Percentiles rank a stretch among this genome's conserved stretches.
Evolutionary conservation across 2,329 filamentous ascomycete genomes (phyloP).

Genomic region (Fusarium liriodendri): DNA sequence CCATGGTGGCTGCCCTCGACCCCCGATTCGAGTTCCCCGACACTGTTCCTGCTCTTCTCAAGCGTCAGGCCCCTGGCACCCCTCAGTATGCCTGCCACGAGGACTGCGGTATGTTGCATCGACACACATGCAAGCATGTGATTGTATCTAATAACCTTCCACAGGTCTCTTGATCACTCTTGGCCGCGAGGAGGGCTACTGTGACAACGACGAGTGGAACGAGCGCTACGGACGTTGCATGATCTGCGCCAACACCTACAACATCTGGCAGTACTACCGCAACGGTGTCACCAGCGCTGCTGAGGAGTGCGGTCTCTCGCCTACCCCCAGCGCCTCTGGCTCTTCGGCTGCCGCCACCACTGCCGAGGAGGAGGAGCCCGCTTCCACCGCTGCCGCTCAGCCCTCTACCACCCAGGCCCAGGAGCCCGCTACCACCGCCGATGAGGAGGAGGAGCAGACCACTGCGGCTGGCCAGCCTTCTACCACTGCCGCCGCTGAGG

Average conservation of each 20-base stretch:
- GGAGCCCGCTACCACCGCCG: neutral
- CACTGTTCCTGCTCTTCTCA: slow-evolving; percentile 43
- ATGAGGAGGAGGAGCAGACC: neutral
- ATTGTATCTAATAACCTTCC: neutral
- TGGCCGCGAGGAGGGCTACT: slow-evolving; percentile 49
- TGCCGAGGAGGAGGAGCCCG: neutral
- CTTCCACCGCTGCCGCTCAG: neutral
- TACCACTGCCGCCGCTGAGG: neutral
- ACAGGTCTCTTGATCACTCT: slow-evolving; percentile 48
- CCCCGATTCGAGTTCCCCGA: slow-evolving; percentile 49
- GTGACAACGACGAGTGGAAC: slow-evolving; percentile 53
- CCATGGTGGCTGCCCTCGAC: slow-evolving; percentile 21
- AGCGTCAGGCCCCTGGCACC: slow-evolving; percentile 58
- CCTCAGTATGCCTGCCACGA: slow-evolving; percentile 58
- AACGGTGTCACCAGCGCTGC: slow-evolving; percentile 49
- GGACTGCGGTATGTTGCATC: slow-evolving; percentile 55
- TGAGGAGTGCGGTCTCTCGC: slow-evolving; percentile 42
- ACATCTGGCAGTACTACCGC: slow-evolving; percentile 59
- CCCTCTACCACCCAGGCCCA: neutral
- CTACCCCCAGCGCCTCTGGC: slow-evolving; percentile 31
- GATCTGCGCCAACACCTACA: slow-evolving; percentile 54
- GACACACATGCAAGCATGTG: neutral
- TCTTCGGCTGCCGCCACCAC: slow-evolving; percentile 7
- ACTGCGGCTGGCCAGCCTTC: neutral
- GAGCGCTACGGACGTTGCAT: slow-evolving; percentile 55